Base-by-base conservation (phyloP, 2,329 filamentous ascomycete genomes). In the Talaromyces sp. region DNA sequence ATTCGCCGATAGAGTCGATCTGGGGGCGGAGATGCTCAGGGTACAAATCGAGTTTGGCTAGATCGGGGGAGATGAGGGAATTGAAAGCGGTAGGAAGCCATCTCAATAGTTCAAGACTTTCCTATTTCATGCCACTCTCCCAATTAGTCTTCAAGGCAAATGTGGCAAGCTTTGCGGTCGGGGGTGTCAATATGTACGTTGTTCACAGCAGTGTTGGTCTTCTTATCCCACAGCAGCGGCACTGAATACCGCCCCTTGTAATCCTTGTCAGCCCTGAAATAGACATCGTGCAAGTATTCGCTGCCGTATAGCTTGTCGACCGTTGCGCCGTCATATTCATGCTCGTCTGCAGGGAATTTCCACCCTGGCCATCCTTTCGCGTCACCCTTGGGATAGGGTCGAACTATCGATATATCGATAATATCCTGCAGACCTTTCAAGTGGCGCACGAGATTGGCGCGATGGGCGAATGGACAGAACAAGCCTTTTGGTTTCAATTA, bases 401-500 rank as follows among this genome's bases (percentile, higher is more conserved):
- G 84, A 1, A 89, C 85, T 4, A 88, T 76, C 1, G 83, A 85
- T 23, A 87, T 68, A 5, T 81, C 77, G 51, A 88, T 82, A 40
- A 83, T 75, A 10, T 80, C 72, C 36, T 82, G 76, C 2, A 89
- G 78, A 36, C 83, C 82, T 68, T 87, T 86, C 56, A 88, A 75
- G 56, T 85, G 78, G 5, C 85, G 79, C 8, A 85, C 77, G 10
- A 88, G 73, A 66, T 86, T 86, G 16, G 73, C 82, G 10, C 86
- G 81, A 68, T 88, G 86, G 2, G 86, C 85, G 65, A 87, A 88
- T 2, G 86, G 86, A 67, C 86, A 88, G 75, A 89, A 89, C 31
- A 87, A 79, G 23, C 85, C 83, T 80, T 6, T 30, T 58, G 51
- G 44, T 28, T 12, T 36, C 53, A 36, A 53, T 12, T 16, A 34